Conservation (phyloP, 139 green algal genomes). For the Nannochloris sp. region DNA sequence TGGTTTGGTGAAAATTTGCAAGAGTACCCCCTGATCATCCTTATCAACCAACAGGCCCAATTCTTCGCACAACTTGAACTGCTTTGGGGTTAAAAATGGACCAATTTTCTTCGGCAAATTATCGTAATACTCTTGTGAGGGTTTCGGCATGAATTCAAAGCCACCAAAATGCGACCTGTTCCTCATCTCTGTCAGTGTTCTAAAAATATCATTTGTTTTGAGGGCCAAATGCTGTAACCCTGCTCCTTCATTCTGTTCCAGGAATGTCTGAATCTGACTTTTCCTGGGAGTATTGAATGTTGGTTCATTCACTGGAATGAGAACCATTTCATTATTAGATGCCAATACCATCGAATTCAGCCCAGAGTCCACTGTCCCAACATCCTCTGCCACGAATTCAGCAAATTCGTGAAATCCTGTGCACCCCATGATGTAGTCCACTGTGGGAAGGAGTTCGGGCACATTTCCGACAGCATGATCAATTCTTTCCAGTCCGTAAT, state of each 20-base stretch:
- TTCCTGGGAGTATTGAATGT: conserved; percentile 79
- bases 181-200: conserved; percentile 69
- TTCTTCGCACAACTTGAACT: conserved; percentile 68
- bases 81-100: conserved; percentile 49
- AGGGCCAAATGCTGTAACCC: conserved; percentile 97
- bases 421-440: conserved; percentile 70
- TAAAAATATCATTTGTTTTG: conserved; percentile 90
- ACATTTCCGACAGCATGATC: conserved; percentile 98
- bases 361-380: conserved; percentile 87
- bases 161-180: conserved; percentile 46
- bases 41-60: conserved; percentile 92
- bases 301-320: conserved; percentile 95
- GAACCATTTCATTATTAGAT: conserved; percentile 88
- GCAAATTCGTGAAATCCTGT: conserved; percentile 94
- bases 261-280: conserved; percentile 81
- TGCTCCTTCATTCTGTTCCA: conserved; percentile 95
- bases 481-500: conserved; percentile 72
- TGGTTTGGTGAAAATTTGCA: conserved; percentile 92
- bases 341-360: conserved; percentile 88
- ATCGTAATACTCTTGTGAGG: conserved; percentile 77
- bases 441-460: conserved; percentile 51
- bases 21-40: conserved; percentile 92
- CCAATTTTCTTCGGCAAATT: conserved; percentile 51
- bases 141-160: conserved; percentile 83
- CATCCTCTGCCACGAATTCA: conserved; percentile 93